Base-by-base conservation (phyloP, 116 monocot species). In the Iris pallida region DNA sequence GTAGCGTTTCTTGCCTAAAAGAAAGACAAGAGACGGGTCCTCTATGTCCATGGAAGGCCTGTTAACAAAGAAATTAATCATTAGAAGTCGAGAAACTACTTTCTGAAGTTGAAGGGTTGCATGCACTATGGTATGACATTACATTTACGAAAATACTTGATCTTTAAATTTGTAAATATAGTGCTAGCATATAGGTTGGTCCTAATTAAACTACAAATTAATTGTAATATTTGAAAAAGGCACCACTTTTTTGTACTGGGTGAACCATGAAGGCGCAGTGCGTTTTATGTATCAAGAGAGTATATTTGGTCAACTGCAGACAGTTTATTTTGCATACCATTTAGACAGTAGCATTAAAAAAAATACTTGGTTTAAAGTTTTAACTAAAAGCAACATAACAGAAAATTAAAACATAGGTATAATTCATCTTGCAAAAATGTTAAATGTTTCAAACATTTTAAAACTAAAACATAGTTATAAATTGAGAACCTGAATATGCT, bases 1-100 rank as follows among this genome's bases (percentile, higher is more conserved):
- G 81, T 60, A 83, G 42, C 44, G 98, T 87, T 12, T 88, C 90
- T 46, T 81, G 83, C 56, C 90, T 85, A 79, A 98, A 98, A 43
- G 88, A 56, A 61, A 98, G 74, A 69, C 93, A 90, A 9, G 98
- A 90, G 1, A 98, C 84, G 63, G 98, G 85, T 7, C 83, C 98
- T 80, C 77, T 85, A 58, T 98, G 98, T 14, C 98, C 98, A 73
- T 79, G 90, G 80, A 98, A 98, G 69, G 93, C 98, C 98, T 98
- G 82, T 56, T 46, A 81, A 64, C 15, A 45, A 10, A 30, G 40
- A 11, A 46, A 4, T 30, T 46, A 43, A 4, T 0, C 7, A 41
- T 69, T 11, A 56, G 57, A 4, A 17, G 20, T 19, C 4, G 55
- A 55, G 54, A 45, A 69, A 44, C 11, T 19, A 57, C 0, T 8